Evolutionary conservation across 768 basidiomycete genomes (phyloP), one percentile per base, ranked within the genome.

Genomic region (Pisolithus microcarpus): DNA sequence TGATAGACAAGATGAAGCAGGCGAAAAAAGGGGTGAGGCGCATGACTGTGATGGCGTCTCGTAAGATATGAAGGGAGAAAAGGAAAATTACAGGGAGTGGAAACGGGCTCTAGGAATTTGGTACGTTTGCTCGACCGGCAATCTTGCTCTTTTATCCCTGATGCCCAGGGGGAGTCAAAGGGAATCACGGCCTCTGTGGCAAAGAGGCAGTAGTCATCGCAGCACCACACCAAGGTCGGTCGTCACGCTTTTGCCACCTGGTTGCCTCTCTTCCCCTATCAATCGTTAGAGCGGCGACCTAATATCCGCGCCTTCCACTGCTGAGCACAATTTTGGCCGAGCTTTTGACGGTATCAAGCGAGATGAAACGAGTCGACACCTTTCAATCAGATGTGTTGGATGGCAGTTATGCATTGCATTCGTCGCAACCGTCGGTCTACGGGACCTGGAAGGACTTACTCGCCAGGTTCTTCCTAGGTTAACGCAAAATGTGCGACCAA

Each of bases 1-100:
- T 26, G 24, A 38, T 44, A 21, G 50, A 59, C 51, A 61, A 48
- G 50, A 48, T 15, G 44, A 62, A 23, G 46, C 48, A 58, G 18
- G 19, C 15, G n/a, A 40, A 39, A 26, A 55, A 19, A 23, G 11
- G 23, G 18, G 56, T 52, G 49, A 18, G 50, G 26, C 52, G 58
- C 61, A 62, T 62, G 46, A 44, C 11, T 49, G 40, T 42, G 9
- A 23, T 9, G 19, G 19, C 21, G 23, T 34, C 10, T 19, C 18
- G 21, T 42, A 2, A 23, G 19, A 10, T 39, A 39, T n/a, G 40
- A 10, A 21, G 9, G 11, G 23, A 23, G 18, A 10, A 42, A 23
- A 5, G n/a, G 40, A 5, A 23, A 21, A 39, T 39, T n/a, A 13
- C 19, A 42, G 40, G 40, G 40, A 13, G 9, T 6, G 23, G 19